These are phyloP conservation scores for Petrea volubilis DNA, from an alignment of 257 asterid genomes.

Conservation along the genomic window DNA sequence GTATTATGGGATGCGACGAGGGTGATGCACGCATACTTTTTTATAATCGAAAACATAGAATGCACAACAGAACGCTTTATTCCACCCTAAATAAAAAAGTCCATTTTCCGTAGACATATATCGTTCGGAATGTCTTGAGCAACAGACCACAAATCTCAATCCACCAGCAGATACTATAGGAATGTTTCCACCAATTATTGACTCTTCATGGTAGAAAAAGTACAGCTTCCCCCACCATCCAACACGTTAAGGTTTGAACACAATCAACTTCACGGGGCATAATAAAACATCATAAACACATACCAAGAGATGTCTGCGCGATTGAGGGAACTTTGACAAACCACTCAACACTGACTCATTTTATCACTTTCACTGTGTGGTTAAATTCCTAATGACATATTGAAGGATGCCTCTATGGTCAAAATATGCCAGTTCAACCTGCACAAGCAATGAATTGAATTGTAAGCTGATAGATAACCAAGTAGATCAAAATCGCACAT, in stretches of 20 bases:
- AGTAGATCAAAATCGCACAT: background rate
- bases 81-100: background rate
- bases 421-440: conserved; percentile 73
- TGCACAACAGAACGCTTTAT: background rate
- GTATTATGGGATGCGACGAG: background rate
- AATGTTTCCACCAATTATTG: background rate
- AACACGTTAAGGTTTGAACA: background rate
- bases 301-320: background rate
- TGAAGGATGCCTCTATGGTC: conserved; percentile 77
- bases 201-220: background rate
- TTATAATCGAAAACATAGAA: background rate
- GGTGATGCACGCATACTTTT: background rate
- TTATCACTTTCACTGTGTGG: conserved; percentile 33
- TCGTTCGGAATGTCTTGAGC: background rate
- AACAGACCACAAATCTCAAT: background rate
- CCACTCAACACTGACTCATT: background rate
- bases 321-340: no score
- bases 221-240: background rate
- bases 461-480: background rate
- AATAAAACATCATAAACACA: background rate
- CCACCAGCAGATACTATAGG: no score
- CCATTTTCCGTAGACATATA: background rate
- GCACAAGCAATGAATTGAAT: conserved; percentile 21
- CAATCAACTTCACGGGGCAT: background rate
- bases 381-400: conserved; percentile 55